Evolutionary conservation across 495 filamentous ascomycete genomes (phyloP), one percentile per base, ranked within the genome.

Genomic region (Barbatosphaeria neglecta): DNA sequence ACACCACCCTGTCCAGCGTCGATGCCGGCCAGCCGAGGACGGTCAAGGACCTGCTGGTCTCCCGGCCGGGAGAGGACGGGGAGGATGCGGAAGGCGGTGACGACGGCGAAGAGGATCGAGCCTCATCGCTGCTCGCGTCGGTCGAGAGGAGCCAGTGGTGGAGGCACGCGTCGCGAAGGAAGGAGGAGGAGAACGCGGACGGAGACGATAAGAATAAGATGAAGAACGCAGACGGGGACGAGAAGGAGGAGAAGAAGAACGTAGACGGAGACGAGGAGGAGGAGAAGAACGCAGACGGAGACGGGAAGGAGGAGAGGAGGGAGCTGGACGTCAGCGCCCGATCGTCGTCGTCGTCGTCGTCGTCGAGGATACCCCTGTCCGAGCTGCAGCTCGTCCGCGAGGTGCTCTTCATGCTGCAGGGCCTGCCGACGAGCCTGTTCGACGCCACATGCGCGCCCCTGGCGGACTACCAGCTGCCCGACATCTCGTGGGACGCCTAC

Each of bases 351-450:
- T n/a, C 61, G 50, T 51, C 60, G 50, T 53, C 49, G 51, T 40
- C 65, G 44, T 48, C 69, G 53, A 65, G 76, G 54, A 60, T 62
- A 4, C 43, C 66, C 3, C 63, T 93, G 27, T 80, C 85, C 0
- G 88, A 92, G 54, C 65, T 84, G 2, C 84, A 90, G 46, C 59
- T 80, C 4, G 67, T 90, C 25, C 80, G 90, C 37, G 90, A 97
- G 52, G 70, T 78, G 1, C 66, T 94, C 1, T 90, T 85, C 51
- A 90, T 95, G 87, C 75, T 97, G 1, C 73, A 77, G 25, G 89
- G 87, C 0, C 65, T 94, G 17, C 77, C 81, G 28, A 93, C 86
- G 0, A 81, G 77, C 17, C 59, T 95, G 6, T 94, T 85, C 27
- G 70, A 77, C 25, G 53, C 67, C 15, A 58, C 61, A 27, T 56